phyloP scores from a whole-genome alignment of 345 rosid species.

The Heritiera littoralis region DNA sequence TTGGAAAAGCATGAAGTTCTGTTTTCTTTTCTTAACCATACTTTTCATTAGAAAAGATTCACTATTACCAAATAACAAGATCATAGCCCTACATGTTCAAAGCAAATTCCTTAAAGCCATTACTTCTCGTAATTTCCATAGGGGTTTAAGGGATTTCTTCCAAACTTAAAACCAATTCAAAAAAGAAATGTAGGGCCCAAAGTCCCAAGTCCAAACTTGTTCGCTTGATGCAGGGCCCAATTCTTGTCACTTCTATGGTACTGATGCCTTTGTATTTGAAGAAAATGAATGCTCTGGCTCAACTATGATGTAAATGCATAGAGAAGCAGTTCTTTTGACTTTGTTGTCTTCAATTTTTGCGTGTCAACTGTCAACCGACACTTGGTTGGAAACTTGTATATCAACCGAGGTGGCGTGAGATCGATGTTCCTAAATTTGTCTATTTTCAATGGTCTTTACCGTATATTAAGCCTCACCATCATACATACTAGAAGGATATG shows the following conservation, averaged over 20 bases:
- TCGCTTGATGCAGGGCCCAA: too few relatives aligned
- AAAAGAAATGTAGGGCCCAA: too few relatives aligned
- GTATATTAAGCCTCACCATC: not conserved
- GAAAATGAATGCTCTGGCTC: not conserved
- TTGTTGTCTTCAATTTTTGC: too few relatives aligned
- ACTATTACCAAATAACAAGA: not conserved
- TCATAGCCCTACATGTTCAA: not conserved
- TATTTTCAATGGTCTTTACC: not conserved
- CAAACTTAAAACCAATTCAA: too few relatives aligned
- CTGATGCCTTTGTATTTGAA: not conserved
- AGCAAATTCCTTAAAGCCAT: too few relatives aligned
- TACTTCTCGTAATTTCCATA: too few relatives aligned
- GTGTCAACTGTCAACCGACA: too few relatives aligned
- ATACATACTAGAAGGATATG: not conserved
- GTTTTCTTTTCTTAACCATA: too few relatives aligned
- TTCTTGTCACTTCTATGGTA: too few relatives aligned
- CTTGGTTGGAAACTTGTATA: not conserved
- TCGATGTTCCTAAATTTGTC: not conserved
- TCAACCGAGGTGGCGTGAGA: not conserved
- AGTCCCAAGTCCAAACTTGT: too few relatives aligned
- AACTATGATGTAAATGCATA: not conserved
- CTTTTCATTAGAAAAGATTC: not conserved
- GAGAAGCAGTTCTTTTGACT: not conserved
- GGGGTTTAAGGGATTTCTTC: too few relatives aligned
- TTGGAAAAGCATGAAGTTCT: not conserved